Evolutionary conservation across 2,329 filamentous ascomycete species (phyloP).

Genomic region (Ascochyta koolunga): DNA sequence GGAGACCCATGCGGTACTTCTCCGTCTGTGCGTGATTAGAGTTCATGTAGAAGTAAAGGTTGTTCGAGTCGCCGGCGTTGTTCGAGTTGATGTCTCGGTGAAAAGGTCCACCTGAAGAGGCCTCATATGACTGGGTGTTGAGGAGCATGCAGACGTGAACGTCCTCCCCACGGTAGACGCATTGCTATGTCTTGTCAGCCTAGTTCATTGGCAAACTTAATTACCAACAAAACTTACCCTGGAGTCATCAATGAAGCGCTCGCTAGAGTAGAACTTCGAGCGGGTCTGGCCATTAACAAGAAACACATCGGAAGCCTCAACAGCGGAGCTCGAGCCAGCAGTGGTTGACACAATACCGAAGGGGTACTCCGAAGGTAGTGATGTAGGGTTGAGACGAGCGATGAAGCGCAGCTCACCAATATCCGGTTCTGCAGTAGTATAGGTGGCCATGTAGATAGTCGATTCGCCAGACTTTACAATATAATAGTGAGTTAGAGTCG

Average conservation of each 20-base stretch:
- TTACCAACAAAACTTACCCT: constrained; percentile 12
- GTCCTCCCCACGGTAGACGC: constrained; percentile 58
- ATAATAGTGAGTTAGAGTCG: constrained; percentile 68
- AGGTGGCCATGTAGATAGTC: constrained; percentile 62
- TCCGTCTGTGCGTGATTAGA: constrained; percentile 66
- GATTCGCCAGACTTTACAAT: constrained; percentile 66
- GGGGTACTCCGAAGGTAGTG: constrained; percentile 44
- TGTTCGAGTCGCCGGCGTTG: constrained; percentile 63
- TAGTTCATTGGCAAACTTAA: neutral
- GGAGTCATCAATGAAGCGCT: constrained; percentile 71
- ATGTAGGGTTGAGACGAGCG: constrained; percentile 60
- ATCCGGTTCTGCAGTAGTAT: constrained; percentile 58
- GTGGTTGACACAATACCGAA: constrained; percentile 60
- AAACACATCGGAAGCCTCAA: constrained; percentile 63
- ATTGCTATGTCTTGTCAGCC: constrained; percentile 57
- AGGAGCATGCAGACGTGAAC: constrained; percentile 68
- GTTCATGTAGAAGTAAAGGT: constrained; percentile 73
- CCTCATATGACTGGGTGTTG: constrained; percentile 62
- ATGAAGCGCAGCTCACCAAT: constrained; percentile 67
- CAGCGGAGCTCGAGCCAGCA: constrained; percentile 54
- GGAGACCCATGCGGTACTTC: constrained; percentile 65
- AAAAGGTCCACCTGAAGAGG: constrained; percentile 70
- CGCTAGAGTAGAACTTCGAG: constrained; percentile 72
- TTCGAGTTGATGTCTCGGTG: constrained; percentile 67
- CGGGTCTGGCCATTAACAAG: constrained; percentile 67